phyloP scores from a whole-genome alignment of 1,139 yeast genomes.

The Arxiozyma bovina region DNA sequence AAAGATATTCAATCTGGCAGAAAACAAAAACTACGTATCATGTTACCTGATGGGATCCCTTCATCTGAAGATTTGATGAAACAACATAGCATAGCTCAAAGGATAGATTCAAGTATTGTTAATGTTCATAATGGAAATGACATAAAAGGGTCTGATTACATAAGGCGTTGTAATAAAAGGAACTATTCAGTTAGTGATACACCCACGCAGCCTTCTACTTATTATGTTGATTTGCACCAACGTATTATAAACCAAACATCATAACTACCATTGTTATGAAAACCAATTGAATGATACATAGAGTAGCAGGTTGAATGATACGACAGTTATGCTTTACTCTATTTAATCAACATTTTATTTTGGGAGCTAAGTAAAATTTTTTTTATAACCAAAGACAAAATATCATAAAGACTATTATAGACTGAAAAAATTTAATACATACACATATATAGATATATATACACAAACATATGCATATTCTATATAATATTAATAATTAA shows the following conservation, averaged over 20 bases:
- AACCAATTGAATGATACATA: too few species aligned
- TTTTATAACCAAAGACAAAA: not conserved
- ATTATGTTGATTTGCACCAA: not conserved
- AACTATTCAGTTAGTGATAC: not conserved
- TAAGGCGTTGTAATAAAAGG: not conserved
- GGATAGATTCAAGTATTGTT: not conserved
- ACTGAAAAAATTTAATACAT: not conserved
- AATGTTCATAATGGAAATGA: not conserved
- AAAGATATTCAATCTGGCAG: conserved; percentile 17
- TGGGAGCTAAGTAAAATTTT: too few species aligned
- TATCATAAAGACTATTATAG: not conserved
- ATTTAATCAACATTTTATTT: too few species aligned
- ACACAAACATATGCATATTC: not conserved
- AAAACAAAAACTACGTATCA: conserved; percentile 17
- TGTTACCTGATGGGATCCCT: conserved; percentile 8
- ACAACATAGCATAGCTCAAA: conserved; percentile 6
- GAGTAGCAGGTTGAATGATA: too few species aligned
- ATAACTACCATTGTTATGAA: too few species aligned
- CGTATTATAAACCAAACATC: not conserved
- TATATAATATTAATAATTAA: too few species aligned
- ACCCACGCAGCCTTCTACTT: not conserved
- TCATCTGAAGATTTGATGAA: conserved; percentile 1
- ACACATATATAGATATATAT: too few species aligned
- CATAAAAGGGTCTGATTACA: not conserved
- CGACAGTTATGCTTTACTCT: too few species aligned